Conservation (phyloP, 305 asterid genomes). For the Fraxinus ornus region DNA sequence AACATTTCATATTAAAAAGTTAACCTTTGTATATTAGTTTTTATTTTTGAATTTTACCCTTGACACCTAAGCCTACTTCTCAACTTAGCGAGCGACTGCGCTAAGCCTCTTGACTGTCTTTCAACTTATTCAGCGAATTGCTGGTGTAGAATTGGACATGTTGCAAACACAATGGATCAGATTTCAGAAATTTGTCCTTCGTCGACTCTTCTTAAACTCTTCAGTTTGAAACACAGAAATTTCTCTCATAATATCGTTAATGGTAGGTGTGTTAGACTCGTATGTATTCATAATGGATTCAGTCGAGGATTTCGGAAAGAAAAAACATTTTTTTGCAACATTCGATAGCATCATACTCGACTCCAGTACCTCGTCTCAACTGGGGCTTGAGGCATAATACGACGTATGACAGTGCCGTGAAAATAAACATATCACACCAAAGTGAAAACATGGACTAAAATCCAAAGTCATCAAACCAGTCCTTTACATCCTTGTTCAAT, state of each 20-base stretch:
- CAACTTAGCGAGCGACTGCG: background rate
- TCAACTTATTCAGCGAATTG: background rate
- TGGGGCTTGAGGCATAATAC: background rate
- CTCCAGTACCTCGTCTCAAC: background rate
- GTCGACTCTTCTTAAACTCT: background rate
- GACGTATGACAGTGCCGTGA: background rate
- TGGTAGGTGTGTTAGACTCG: background rate
- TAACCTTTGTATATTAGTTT: too few species aligned
- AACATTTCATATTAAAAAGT: background rate
- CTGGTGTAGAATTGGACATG: background rate
- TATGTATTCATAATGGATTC: background rate
- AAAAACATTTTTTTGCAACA: background rate
- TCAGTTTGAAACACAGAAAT: background rate
- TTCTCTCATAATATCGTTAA: background rate
- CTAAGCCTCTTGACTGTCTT: background rate
- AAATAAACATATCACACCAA: background rate
- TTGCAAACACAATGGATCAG: background rate
- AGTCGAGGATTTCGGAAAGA: background rate
- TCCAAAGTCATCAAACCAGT: background rate
- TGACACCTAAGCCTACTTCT: background rate
- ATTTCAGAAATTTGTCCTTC: background rate
- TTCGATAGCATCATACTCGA: background rate
- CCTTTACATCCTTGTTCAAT: background rate
- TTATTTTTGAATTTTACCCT: background rate
- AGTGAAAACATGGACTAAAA: background rate